Evolutionary conservation across 495 filamentous ascomycete genomes (phyloP).

Genomic region (Acidomyces sp.): DNA sequence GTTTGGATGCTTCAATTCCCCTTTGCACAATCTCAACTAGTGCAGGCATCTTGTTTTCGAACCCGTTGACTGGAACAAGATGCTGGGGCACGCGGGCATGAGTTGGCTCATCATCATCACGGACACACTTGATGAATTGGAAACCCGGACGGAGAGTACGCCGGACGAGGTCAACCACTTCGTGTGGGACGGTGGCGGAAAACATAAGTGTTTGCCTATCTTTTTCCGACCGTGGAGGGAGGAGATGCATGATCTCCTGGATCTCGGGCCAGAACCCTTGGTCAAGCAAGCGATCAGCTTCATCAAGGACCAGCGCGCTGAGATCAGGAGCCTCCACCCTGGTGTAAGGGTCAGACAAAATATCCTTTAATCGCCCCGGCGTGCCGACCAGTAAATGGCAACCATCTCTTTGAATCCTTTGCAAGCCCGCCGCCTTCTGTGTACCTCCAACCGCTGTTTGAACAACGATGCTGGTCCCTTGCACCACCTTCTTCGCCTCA

Average conservation of each 20-base stretch:
- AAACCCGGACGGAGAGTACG: conserved; percentile 57
- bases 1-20: conserved; percentile 31
- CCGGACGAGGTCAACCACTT: conserved; percentile 68
- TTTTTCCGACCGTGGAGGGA: conserved; percentile 48
- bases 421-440: conserved; percentile 50
- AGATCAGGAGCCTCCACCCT: conserved; percentile 61
- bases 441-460: conserved; percentile 87
- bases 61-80: conserved; percentile 46
- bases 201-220: conserved; percentile 84
- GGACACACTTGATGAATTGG: conserved; percentile 71
- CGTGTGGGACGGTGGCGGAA: conserved; percentile 77
- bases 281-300: conserved; percentile 87
- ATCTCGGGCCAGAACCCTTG: conserved; percentile 77
- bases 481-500: conserved; percentile 62
- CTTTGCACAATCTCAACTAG: conserved; percentile 60
- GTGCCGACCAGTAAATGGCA: conserved; percentile 88
- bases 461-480: conserved; percentile 54
- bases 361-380: conserved; percentile 75
- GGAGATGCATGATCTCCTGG: conserved; percentile 46
- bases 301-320: conserved; percentile 75
- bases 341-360: conserved; percentile 54
- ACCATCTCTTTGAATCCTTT: conserved; percentile 51
- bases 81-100: conserved; percentile 75
- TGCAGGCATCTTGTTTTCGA: conserved; percentile 65
- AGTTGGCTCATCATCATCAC: conserved; percentile 65